Evolutionary conservation across 352 stramenopile species (phyloP).

Genomic region (Thalassiosira mediterranea): DNA sequence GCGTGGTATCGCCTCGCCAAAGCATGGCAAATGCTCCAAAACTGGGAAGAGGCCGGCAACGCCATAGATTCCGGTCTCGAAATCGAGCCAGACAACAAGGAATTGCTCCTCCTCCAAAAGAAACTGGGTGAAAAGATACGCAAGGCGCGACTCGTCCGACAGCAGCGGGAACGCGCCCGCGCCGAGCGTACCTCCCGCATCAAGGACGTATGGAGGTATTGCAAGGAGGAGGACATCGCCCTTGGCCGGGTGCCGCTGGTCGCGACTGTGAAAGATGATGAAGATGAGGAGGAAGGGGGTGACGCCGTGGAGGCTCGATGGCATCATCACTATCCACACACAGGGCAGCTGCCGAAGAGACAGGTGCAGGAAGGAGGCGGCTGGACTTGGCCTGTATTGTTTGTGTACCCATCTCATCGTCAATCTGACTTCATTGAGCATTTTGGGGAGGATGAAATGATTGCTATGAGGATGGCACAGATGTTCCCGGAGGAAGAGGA

Average conservation of each 20-base stretch:
- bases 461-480: conserved; percentile 80
- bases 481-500: conserved; percentile 82
- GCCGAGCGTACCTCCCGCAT: conserved; percentile 70
- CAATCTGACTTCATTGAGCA: conserved; percentile 84
- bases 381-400: conserved; percentile 82
- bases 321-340: conserved; percentile 82
- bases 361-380: conserved; percentile 27
- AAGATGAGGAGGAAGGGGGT: conserved; percentile 65
- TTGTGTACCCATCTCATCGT: conserved; percentile 81
- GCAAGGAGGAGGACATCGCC: conserved; percentile 70
- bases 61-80: conserved; percentile 78
- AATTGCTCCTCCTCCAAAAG: conserved; percentile 76
- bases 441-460: conserved; percentile 78
- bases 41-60: conserved; percentile 80
- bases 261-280: conserved; percentile 76
- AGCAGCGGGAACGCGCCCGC: conserved; percentile 73
- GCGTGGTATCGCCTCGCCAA: conserved; percentile 81
- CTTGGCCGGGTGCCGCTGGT: conserved; percentile 78
- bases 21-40: conserved; percentile 76
- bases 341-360: conserved; percentile 62
- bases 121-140: conserved; percentile 64
- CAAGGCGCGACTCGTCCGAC: conserved; percentile 64
- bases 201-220: conserved; percentile 84
- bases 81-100: conserved; percentile 74
- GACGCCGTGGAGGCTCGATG: conserved; percentile 67